A percentile compares a stretch with the other conserved stretches of the same genome.
Conservation (phyloP, 2,329 filamentous ascomycete genomes). For the Chaetomium sp. region DNA sequence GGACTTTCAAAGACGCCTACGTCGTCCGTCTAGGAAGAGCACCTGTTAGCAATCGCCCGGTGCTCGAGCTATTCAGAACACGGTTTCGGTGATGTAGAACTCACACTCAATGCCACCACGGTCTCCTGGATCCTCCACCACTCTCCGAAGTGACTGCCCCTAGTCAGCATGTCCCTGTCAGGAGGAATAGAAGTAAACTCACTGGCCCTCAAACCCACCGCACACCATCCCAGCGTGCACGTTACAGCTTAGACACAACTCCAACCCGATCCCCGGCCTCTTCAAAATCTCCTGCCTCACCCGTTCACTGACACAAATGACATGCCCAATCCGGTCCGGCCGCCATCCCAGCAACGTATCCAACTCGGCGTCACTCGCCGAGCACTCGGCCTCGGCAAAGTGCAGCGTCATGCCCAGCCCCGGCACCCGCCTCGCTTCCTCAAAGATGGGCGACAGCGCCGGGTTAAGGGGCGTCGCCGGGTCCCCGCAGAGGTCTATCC, state of each 20-base stretch:
- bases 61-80: background rate
- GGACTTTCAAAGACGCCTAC: constrained; percentile 79
- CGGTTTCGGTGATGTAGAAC: constrained; percentile 40
- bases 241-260: constrained; percentile 80
- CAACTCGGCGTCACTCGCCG: constrained; percentile 62
- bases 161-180: constrained; percentile 1
- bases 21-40: constrained; percentile 68
- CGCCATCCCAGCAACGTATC: constrained; percentile 63
- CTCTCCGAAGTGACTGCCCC: constrained; percentile 65
- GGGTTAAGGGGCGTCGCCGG: constrained; percentile 57
- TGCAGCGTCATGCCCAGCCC: constrained; percentile 71
- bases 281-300: constrained; percentile 61
- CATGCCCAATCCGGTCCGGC: constrained; percentile 74
- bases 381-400: constrained; percentile 70
- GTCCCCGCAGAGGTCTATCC: constrained; percentile 78
- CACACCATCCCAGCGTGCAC: constrained; percentile 73
- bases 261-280: constrained; percentile 60
- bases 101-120: constrained; percentile 68
- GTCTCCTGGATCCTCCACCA: constrained; percentile 65
- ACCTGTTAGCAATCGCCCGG: background rate
- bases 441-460: constrained; percentile 61
- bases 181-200: constrained; percentile 17
- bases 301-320: constrained; percentile 69
- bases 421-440: constrained; percentile 51
- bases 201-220: constrained; percentile 65